Conservation (phyloP, 176 grass and related monocot species). For the Eremochloa ophiuroides region DNA sequence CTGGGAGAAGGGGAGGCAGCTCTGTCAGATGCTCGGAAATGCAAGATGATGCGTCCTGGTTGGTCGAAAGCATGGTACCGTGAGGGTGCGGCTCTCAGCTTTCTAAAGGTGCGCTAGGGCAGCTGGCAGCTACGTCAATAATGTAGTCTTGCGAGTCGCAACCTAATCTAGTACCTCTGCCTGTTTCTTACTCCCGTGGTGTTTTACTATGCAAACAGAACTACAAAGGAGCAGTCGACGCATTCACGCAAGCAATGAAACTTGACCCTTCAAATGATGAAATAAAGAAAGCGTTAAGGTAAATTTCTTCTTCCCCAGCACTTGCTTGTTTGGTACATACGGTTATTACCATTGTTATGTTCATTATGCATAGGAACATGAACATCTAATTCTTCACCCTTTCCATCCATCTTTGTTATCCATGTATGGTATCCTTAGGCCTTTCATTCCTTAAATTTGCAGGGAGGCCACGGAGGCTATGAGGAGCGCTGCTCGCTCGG, state of each 20-base stretch:
- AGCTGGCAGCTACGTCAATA: not conserved
- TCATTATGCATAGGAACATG: no score
- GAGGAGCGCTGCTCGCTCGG: not conserved
- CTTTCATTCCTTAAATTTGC: not conserved
- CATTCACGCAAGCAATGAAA: not conserved
- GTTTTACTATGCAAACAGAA: not conserved
- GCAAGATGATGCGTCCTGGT: not conserved
- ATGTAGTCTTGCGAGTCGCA: not conserved
- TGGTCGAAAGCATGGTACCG: not conserved
- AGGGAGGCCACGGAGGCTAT: not conserved
- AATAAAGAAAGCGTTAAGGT: not conserved
- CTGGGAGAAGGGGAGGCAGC: not conserved
- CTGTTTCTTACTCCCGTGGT: not conserved
- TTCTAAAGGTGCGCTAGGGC: not conserved
- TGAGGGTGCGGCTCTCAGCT: not conserved
- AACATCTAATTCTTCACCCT: not conserved
- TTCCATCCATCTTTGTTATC: not conserved
- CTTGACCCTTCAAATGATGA: not conserved
- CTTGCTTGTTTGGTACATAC: no score
- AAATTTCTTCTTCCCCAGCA: not conserved
- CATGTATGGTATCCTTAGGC: not conserved
- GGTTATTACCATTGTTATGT: no score
- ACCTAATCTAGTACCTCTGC: not conserved
- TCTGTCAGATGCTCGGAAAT: not conserved
- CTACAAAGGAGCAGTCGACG: not conserved